Percentiles rank a stretch among this genome's conserved stretches.
Conservation (phyloP, 768 basidiomycete genomes). For the Trametes cinnabarina region DNA sequence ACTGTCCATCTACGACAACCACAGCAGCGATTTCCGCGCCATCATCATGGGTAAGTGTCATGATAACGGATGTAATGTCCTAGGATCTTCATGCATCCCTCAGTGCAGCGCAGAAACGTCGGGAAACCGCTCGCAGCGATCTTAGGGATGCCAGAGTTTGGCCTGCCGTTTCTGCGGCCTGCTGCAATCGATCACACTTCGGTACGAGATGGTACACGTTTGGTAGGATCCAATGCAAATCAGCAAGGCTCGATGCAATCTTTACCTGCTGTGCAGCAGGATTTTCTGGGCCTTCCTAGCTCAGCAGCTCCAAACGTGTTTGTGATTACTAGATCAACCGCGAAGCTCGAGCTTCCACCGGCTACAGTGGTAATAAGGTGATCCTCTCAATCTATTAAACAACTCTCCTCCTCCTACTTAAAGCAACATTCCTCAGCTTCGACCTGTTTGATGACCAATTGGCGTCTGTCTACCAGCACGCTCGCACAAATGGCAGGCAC, state of each 20-base stretch:
- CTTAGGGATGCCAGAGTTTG: not conserved
- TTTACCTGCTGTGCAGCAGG: slow-evolving; percentile 35
- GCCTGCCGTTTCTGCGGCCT: slow-evolving; percentile 10
- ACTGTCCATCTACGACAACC: slow-evolving; percentile 51
- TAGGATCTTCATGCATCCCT: not conserved
- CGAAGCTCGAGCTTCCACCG: slow-evolving; percentile 60
- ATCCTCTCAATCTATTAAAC: not conserved
- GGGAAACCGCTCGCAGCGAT: slow-evolving; percentile 48
- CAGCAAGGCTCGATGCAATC: not conserved
- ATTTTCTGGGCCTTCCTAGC: slow-evolving; percentile 49
- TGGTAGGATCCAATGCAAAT: not conserved
- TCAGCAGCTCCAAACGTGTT: slow-evolving; percentile 62
- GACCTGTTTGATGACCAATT: slow-evolving; percentile 62
- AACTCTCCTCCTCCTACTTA: not conserved
- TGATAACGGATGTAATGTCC: not conserved
- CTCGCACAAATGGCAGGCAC: slow-evolving; percentile 44
- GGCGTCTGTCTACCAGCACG: slow-evolving; percentile 55
- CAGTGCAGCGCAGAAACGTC: slow-evolving; percentile 53
- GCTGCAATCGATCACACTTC: not conserved
- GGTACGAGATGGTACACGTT: not conserved
- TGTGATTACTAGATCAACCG: slow-evolving; percentile 54
- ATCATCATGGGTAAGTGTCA: slow-evolving; percentile 56
- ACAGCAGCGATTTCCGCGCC: slow-evolving; percentile 61
- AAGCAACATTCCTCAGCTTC: slow-evolving; percentile 39
- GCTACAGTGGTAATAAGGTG: slow-evolving; percentile 64